phyloP scores from a whole-genome alignment of 148 eudicot genomes.

The Linanthus parryae region DNA sequence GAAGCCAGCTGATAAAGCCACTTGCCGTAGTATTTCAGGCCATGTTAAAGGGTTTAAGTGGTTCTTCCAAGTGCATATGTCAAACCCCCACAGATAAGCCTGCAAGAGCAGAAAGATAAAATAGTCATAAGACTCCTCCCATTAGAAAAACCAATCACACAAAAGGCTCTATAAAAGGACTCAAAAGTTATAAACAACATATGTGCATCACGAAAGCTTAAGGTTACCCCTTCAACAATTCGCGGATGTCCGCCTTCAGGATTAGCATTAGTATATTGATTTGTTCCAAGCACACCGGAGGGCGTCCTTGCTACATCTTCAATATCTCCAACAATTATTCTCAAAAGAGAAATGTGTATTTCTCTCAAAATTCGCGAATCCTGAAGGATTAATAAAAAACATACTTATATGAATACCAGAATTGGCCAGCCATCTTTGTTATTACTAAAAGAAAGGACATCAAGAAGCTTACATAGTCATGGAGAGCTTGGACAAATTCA shows the following conservation, averaged over 20 bases:
- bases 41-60: conserved; percentile 49
- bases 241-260: conserved; percentile 63
- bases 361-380: conserved; percentile 54
- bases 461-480: conserved; percentile 46
- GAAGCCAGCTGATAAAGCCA: conserved; percentile 49
- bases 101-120: conserved; percentile 2
- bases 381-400: conserved; percentile 16
- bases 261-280: conserved; percentile 46
- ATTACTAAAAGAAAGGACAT: background rate
- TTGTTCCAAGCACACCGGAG: conserved; percentile 46
- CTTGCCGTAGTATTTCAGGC: conserved; percentile 55
- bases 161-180: too few species aligned
- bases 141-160: too few species aligned
- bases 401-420: background rate
- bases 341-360: conserved; percentile 43
- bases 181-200: too few species aligned
- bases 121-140: too few species aligned
- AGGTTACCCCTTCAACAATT: conserved; percentile 54
- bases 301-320: conserved; percentile 56
- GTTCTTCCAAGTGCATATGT: conserved; percentile 46
- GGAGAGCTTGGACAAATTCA: conserved; percentile 53
- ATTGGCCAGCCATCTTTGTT: too few species aligned
- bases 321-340: conserved; percentile 42
- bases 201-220: too few species aligned
- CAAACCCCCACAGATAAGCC: conserved; percentile 55